These are phyloP conservation scores for Cryptomeria japonica DNA, from an alignment of 75 land plant genomes.

Conservation along the genomic window DNA sequence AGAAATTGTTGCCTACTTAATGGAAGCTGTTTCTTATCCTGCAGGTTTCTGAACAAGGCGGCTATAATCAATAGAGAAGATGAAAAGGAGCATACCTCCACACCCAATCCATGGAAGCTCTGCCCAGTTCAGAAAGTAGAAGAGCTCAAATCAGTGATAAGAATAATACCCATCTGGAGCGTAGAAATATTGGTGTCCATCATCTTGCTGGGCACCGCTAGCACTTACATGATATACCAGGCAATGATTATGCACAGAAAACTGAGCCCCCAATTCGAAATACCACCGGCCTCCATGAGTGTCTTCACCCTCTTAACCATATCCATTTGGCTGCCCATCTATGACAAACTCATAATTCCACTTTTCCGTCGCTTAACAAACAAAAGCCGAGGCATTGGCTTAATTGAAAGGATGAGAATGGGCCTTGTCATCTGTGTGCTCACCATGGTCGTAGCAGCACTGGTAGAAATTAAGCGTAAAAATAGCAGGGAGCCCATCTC, in stretches of 20 bases:
- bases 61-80: slow-evolving; percentile 31
- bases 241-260: slow-evolving; percentile 56
- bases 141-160: slow-evolving; percentile 73
- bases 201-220: slow-evolving; percentile 43
- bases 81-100: slow-evolving; percentile 7
- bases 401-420: slow-evolving; percentile 63
- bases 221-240: slow-evolving; percentile 65
- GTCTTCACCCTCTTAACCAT: slow-evolving; percentile 43
- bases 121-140: slow-evolving; percentile 77
- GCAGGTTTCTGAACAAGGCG: slow-evolving; percentile 82
- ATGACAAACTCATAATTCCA: slow-evolving; percentile 57
- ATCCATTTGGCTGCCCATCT: slow-evolving; percentile 54
- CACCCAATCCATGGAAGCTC: slow-evolving; percentile 57
- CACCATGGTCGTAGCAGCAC: slow-evolving; percentile 59
- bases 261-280: slow-evolving; percentile 37
- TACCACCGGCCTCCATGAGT: slow-evolving; percentile 54
- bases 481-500: slow-evolving; percentile 15
- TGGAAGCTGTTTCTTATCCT: not conserved
- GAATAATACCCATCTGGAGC: slow-evolving; percentile 78
- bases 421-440: slow-evolving; percentile 49
- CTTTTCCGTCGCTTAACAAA: slow-evolving; percentile 33
- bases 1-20: too few relatives aligned
- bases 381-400: slow-evolving; percentile 46
- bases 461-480: slow-evolving; percentile 48
- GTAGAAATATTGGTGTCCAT: slow-evolving; percentile 58